phyloP scores from a whole-genome alignment of 805 yeast species.

The Vanderwaltozyma tropicalis region DNA sequence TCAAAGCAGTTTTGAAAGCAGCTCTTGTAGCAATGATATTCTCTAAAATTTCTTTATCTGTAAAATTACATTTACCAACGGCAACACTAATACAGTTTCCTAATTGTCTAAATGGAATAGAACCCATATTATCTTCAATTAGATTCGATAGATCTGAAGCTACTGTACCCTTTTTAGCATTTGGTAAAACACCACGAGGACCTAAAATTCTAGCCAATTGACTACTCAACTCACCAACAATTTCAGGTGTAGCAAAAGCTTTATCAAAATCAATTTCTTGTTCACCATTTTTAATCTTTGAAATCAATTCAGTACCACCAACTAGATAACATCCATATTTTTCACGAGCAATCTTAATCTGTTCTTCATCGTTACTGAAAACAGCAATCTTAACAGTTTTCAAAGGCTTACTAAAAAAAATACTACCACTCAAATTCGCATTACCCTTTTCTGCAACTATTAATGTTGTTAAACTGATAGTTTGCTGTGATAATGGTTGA shows the following conservation, averaged over 20 bases:
- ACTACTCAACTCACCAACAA: conserved; percentile 46
- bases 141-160: conserved; percentile 48
- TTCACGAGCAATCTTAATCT: conserved; percentile 41
- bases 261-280: conserved; percentile 53
- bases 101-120: conserved; percentile 70
- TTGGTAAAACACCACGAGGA: conserved; percentile 83
- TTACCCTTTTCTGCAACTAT: conserved; percentile 70
- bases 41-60: conserved; percentile 62
- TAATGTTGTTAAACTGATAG: conserved; percentile 54
- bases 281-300: conserved; percentile 42
- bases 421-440: conserved; percentile 60
- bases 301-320: conserved; percentile 66
- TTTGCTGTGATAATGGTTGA: conserved; percentile 57
- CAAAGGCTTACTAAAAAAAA: conserved; percentile 63
- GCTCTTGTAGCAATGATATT: conserved; percentile 60
- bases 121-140: conserved; percentile 49
- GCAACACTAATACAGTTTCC: conserved; percentile 51
- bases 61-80: conserved; percentile 66
- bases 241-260: conserved; percentile 79
- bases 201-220: conserved; percentile 75
- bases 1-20: conserved; percentile 45
- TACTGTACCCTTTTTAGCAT: conserved; percentile 77
- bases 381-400: conserved; percentile 56
- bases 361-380: conserved; percentile 49
- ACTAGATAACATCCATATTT: conserved; percentile 50